phyloP scores from a whole-genome alignment of 768 basidiomycete species.

The Leccinum boreale region DNA sequence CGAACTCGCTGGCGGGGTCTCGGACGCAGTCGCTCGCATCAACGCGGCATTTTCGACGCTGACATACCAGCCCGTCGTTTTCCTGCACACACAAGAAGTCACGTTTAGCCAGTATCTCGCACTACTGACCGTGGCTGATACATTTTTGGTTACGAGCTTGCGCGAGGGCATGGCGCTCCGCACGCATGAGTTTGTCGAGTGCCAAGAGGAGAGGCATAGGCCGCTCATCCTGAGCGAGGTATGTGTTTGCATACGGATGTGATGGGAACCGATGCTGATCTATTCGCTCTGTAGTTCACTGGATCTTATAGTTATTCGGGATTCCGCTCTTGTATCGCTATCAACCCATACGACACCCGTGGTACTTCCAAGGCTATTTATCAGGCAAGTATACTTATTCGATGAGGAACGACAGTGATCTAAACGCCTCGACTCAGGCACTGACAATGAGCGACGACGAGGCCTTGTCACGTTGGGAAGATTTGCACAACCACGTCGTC shows the following conservation, averaged over 20 bases:
- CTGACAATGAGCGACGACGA: constrained; percentile 77
- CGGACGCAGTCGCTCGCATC: constrained; percentile 71
- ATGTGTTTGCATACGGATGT: constrained; percentile 13
- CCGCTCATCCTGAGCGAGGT: constrained; percentile 81
- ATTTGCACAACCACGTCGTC: constrained; percentile 80
- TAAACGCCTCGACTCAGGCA: constrained; percentile 38
- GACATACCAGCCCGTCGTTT: constrained; percentile 85
- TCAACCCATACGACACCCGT: constrained; percentile 84
- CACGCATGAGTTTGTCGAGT: constrained; percentile 83
- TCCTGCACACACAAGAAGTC: constrained; percentile 79
- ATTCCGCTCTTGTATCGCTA: constrained; percentile 80
- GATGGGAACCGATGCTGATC: not conserved
- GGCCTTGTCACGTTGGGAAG: constrained; percentile 74
- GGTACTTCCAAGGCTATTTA: constrained; percentile 82
- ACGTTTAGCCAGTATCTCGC: constrained; percentile 87
- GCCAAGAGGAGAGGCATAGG: constrained; percentile 65
- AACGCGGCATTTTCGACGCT: constrained; percentile 81
- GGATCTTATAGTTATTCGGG: constrained; percentile 85
- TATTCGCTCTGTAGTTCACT: constrained; percentile 53
- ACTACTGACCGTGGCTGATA: constrained; percentile 77
- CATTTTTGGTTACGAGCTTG: constrained; percentile 80
- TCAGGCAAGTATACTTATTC: constrained; percentile 29
- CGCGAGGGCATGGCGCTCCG: constrained; percentile 85
- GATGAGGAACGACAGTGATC: not conserved
- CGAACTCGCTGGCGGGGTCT: constrained; percentile 68